A percentile compares a stretch with the other conserved stretches of the same genome.
phyloP scores from a whole-genome alignment of 1,139 yeast species.

The Scheffersomyces insectosa region DNA sequence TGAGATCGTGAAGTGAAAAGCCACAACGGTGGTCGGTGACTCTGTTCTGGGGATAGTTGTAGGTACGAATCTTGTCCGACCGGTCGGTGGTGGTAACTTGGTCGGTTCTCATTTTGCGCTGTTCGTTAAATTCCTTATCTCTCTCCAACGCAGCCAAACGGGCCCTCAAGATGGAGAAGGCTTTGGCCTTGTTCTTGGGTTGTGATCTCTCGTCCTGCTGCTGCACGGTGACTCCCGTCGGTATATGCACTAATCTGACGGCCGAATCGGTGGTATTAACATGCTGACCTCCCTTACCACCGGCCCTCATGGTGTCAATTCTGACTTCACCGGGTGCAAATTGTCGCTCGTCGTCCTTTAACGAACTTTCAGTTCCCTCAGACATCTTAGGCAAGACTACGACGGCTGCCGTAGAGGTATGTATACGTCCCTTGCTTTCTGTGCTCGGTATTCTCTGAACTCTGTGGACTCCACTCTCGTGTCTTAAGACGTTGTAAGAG shows the following conservation, averaged over 20 bases:
- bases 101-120: constrained; percentile 67
- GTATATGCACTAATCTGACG: constrained; percentile 86
- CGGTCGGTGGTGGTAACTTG: constrained; percentile 90
- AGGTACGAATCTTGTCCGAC: constrained; percentile 91
- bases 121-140: constrained; percentile 61
- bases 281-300: constrained; percentile 99
- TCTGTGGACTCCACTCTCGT: constrained; percentile 94
- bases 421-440: constrained; percentile 90
- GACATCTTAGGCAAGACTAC: constrained; percentile 85
- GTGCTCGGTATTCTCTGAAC: constrained; percentile 95
- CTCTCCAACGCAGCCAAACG: constrained; percentile 82
- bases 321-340: constrained; percentile 88
- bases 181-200: constrained; percentile 93
- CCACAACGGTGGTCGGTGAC: constrained; percentile 94
- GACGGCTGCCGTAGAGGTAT: constrained; percentile 95
- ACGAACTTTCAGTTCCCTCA: constrained; percentile 56
- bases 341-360: constrained; percentile 63
- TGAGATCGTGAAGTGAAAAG: constrained; percentile 73
- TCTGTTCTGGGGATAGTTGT: constrained; percentile 89
- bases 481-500: constrained; percentile 68
- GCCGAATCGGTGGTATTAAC: constrained; percentile 98
- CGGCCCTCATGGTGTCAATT: constrained; percentile 92
- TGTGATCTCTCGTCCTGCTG: constrained; percentile 97
- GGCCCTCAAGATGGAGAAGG: constrained; percentile 78
- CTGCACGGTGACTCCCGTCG: constrained; percentile 84